Evolutionary conservation across 768 basidiomycete genomes (phyloP).

Genomic region (Trametes gibbosa): DNA sequence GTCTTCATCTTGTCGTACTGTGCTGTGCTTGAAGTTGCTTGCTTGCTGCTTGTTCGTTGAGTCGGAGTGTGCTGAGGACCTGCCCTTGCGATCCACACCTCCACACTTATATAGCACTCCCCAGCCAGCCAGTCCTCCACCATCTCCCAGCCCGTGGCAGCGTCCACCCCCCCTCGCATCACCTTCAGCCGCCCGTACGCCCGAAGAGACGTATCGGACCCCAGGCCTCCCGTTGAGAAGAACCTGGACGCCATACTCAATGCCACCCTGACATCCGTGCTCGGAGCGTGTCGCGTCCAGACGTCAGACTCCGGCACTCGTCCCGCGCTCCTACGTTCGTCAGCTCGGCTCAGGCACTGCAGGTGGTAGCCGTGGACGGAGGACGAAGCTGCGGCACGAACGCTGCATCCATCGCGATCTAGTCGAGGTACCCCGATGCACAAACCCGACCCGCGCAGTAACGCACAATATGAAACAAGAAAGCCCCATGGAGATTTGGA

Average conservation of each 20-base stretch:
- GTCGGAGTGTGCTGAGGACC: neutral
- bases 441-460: too few relatives aligned
- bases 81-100: neutral
- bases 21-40: neutral
- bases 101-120: too few relatives aligned
- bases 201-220: neutral
- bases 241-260: too few relatives aligned
- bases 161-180: neutral
- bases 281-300: neutral
- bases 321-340: neutral
- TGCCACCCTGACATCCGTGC: neutral
- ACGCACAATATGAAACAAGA: too few relatives aligned
- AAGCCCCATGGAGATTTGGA: too few relatives aligned
- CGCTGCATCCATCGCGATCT: neutral
- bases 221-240: too few relatives aligned
- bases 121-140: too few relatives aligned
- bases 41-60: neutral
- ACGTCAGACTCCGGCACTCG: neutral
- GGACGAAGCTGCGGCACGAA: neutral
- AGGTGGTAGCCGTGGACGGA: too few relatives aligned
- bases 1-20: conserved; percentile 12
- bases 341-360: neutral
- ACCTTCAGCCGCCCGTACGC: neutral
- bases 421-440: too few relatives aligned
- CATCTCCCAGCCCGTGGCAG: neutral